phyloP scores from a whole-genome alignment of 2,329 filamentous ascomycete species.

The Penicillium vulpinum region DNA sequence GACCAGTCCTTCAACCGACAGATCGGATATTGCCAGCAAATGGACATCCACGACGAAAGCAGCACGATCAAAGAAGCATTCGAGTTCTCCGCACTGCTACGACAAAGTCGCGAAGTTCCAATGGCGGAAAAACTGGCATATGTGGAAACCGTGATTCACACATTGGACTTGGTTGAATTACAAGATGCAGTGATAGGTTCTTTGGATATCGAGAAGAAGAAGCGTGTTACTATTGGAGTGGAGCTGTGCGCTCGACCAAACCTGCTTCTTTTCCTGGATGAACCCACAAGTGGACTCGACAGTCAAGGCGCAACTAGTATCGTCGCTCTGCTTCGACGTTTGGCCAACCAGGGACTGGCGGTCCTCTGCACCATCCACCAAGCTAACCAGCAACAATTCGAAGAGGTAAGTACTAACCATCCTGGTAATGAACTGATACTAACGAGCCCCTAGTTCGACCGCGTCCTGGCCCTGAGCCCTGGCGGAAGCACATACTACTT shows the following conservation, averaged over 20 bases:
- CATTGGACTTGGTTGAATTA: constrained; percentile 60
- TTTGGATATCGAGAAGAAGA: constrained; percentile 65
- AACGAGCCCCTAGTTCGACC: constrained; percentile 60
- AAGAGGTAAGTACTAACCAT: constrained; percentile 21
- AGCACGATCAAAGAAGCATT: constrained; percentile 65
- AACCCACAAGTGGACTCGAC: constrained; percentile 66
- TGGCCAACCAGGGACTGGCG: constrained; percentile 62
- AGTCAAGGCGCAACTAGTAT: constrained; percentile 65
- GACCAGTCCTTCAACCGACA: constrained; percentile 62
- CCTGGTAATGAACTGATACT: neutral
- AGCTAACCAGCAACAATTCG: constrained; percentile 63
- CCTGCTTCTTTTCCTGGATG: constrained; percentile 66
- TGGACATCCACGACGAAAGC: constrained; percentile 66
- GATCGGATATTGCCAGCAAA: constrained; percentile 69
- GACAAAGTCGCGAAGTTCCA: constrained; percentile 54
- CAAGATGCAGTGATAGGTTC: constrained; percentile 63
- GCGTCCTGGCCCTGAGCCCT: constrained; percentile 65
- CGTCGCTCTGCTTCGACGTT: constrained; percentile 62
- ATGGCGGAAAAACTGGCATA: constrained; percentile 61
- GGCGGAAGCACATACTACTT: constrained; percentile 69
- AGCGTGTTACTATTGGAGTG: constrained; percentile 68
- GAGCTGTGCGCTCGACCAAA: constrained; percentile 66
- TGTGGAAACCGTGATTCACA: constrained; percentile 61
- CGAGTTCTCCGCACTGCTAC: constrained; percentile 63
- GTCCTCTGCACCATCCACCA: constrained; percentile 71